Evolutionary conservation across 306 rosid genomes (phyloP).

Genomic region (Comarum palustre): DNA sequence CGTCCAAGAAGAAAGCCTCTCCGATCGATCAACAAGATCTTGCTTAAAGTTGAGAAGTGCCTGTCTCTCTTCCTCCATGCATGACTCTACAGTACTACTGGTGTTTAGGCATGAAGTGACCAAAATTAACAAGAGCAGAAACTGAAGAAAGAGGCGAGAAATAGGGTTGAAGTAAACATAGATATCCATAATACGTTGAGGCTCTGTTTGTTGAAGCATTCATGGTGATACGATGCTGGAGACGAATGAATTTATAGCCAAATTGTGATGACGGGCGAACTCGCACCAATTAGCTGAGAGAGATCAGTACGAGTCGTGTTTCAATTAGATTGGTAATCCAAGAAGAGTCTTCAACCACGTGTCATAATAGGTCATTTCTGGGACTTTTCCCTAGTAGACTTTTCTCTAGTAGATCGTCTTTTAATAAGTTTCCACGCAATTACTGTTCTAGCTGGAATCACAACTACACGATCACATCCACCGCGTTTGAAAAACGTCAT

Average conservation of each 20-base stretch:
- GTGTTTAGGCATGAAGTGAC: not conserved
- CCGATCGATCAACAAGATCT: not conserved
- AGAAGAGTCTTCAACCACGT: not conserved
- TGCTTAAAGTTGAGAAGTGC: slow-evolving; percentile 7
- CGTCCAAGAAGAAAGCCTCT: slow-evolving; percentile 3
- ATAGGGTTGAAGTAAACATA: not conserved
- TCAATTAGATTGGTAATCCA: too few relatives aligned
- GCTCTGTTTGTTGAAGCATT: not conserved
- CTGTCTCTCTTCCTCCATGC: not conserved
- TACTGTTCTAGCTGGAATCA: too few relatives aligned
- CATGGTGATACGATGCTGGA: not conserved
- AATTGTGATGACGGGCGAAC: not conserved
- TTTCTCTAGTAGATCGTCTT: too few relatives aligned
- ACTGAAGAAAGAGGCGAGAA: not conserved
- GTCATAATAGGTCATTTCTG: too few relatives aligned
- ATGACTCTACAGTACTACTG: not conserved
- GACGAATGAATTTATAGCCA: not conserved
- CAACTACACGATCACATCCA: too few relatives aligned
- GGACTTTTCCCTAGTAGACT: too few relatives aligned
- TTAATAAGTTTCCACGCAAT: too few relatives aligned
- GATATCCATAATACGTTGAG: not conserved
- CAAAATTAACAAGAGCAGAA: not conserved
- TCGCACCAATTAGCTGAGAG: too few relatives aligned
- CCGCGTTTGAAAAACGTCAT: too few relatives aligned
- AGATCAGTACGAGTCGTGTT: not conserved